Conservation (phyloP, 768 basidiomycete species). For the Symmetrospora coprosmae region DNA sequence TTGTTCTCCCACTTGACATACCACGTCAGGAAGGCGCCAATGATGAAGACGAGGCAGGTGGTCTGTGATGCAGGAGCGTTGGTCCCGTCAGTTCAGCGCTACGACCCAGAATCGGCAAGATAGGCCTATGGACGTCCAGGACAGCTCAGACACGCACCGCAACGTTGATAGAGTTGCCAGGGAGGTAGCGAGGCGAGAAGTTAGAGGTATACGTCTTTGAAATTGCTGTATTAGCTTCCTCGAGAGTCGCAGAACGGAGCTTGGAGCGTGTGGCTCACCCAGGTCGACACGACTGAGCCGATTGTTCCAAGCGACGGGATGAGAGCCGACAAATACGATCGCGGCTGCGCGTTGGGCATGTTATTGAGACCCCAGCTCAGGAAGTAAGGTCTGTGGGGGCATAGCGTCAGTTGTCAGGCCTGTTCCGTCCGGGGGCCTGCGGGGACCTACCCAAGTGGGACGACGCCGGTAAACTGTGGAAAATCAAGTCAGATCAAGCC, state of each 20-base stretch:
- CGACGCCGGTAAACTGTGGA: conserved; percentile 25
- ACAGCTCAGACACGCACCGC: too few relatives aligned
- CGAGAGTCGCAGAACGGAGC: too few relatives aligned
- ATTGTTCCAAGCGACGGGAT: neutral
- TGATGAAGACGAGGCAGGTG: neutral
- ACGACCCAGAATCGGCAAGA: too few relatives aligned
- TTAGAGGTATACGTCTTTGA: conserved; percentile 5
- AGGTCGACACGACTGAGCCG: neutral
- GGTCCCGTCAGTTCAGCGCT: too few relatives aligned
- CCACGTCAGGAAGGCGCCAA: conserved; percentile 12
- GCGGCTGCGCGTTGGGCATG: neutral
- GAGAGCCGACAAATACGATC: neutral
- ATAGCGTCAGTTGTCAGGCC: neutral
- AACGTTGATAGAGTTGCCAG: conserved; percentile 28
- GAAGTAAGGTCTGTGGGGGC: conserved; percentile 5
- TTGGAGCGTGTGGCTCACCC: too few relatives aligned
- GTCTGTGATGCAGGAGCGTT: too few relatives aligned
- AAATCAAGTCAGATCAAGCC: too few relatives aligned
- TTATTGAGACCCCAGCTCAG: conserved; percentile 14
- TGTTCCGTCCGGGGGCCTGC: neutral
- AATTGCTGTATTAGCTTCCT: too few relatives aligned
- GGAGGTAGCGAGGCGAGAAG: neutral
- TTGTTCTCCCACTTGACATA: conserved; percentile 32
- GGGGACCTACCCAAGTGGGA: neutral
- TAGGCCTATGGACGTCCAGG: too few relatives aligned